Base-by-base conservation (phyloP, 225 moss, liverwort and hornwort species). In the Takakia lepidozioides region DNA sequence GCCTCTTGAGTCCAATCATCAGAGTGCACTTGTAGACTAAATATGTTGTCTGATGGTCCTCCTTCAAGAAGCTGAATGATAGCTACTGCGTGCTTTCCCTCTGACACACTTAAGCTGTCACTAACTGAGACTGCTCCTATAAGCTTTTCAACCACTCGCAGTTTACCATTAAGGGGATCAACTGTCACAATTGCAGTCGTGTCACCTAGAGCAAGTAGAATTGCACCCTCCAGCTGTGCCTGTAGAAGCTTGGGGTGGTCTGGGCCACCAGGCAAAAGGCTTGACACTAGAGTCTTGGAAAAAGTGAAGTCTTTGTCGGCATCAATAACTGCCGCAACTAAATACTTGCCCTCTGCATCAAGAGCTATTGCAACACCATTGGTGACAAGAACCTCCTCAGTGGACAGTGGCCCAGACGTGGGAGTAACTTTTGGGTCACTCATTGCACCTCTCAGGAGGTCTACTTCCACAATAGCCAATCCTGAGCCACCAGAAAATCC, bases 41-140 rank as follows among this genome's bases (percentile, higher is more conserved):
- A 98, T 9, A 60, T 46, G 45, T 80, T 81, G 11, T 60, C 52
- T 26, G 50, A 42, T 28, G 32, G 27, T 15, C 66, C 64, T 55
- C 67, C 68, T 53, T 71, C 72, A 40, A 59, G 40, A 54, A 74
- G 45, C 55, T 80, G 80, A 37, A 91, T 46, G 22, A 91, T 59
- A 18, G 85, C 72, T 35, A 83, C 73, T 18, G 82, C 90, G 64
- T 76, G 75, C 40, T 81, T 81, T 32, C 72, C 49, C 37, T 85
- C 91, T 34, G 69, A 71, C 60, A 98, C 71, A 51, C 75, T 70
- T 73, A 98, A 77, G 57, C 80, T 91, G 46, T 90, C 69, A 58
- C 84, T 91, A 18, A 91, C 58, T 45, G 79, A 50, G 25, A 73
- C 75, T 35, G 71, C 58, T 48, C 65, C 71, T 29, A 61, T 53